A percentile compares a stretch with the other conserved stretches of the same genome.
These are phyloP conservation scores for Camelina neglecta DNA, from an alignment of 345 rosid genomes.

Conservation along the genomic window DNA sequence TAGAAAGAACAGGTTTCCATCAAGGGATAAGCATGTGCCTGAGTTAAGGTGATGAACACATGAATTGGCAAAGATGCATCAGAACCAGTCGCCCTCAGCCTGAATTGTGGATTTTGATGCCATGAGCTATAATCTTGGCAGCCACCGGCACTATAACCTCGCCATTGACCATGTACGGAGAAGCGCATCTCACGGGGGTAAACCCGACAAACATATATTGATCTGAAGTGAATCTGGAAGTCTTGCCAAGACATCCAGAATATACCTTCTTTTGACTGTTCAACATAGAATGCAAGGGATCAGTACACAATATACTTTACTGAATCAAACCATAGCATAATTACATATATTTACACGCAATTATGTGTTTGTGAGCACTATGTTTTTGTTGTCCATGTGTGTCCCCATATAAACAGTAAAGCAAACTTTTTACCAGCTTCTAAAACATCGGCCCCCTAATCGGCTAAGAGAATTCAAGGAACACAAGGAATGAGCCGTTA, in stretches of 20 bases:
- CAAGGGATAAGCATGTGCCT: slow-evolving; percentile 53
- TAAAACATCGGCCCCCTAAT: background rate
- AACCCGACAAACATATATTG: slow-evolving; percentile 98
- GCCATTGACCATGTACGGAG: slow-evolving; percentile 97
- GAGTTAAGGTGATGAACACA: slow-evolving; percentile 95
- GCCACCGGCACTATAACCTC: slow-evolving; percentile 97
- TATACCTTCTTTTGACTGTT: slow-evolving; percentile 98
- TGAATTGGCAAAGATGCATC: slow-evolving; percentile 93
- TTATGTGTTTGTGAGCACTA: background rate
- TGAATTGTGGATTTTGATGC: slow-evolving; percentile 99
- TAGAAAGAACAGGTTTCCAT: slow-evolving; percentile 1
- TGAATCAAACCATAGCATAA: background rate
- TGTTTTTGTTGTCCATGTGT: background rate
- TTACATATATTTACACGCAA: slow-evolving; percentile 11
- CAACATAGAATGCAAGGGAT: slow-evolving; percentile 36
- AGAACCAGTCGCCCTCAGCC: slow-evolving; percentile 84
- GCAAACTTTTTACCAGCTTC: background rate
- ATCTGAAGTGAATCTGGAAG: slow-evolving; percentile 97
- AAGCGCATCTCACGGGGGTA: slow-evolving; percentile 98
- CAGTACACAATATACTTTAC: slow-evolving; percentile 23
- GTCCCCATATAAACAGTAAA: slow-evolving; percentile 7
- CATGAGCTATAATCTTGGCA: slow-evolving; percentile 98
- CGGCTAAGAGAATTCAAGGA: background rate
- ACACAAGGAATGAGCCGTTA: slow-evolving; percentile 6
- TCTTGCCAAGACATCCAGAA: slow-evolving; percentile 99